Base-by-base conservation (phyloP, 2,329 filamentous ascomycete species). In the Shiraia sp. region DNA sequence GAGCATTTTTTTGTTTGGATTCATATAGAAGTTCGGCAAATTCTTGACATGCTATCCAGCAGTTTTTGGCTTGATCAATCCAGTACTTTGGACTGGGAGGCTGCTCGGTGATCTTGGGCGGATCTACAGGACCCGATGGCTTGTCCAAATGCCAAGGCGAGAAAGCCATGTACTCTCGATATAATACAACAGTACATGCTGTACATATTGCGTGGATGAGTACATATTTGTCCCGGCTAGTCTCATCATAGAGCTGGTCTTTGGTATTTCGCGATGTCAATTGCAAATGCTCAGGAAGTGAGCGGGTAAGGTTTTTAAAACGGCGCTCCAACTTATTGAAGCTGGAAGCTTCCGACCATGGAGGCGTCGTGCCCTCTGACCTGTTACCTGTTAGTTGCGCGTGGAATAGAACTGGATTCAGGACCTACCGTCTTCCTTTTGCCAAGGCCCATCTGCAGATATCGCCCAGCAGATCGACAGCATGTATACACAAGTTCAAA, bases 81-180 rank as follows among this genome's bases (percentile, higher is more conserved):
- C 84, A 88, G 55, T 85, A 88, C 2, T 22, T 71, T 1, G 49
- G 45, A 14, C 25, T 17, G 5, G 49, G 62, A 29, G 71, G 69
- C 40, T 73, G 68, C 10, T 74, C 61, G 2, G 76, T 70, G 42
- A 84, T 82, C 0, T 69, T 71, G 2, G 82, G 80, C 35, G 74
- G 73, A 52, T 87, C 84, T 9, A 86, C 64, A 0, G 85, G 84
- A 2, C 79, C 79, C 31, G 72, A 57, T 2, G 79, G 79, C 52
- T 75, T 75, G 15, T 65, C 57, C 49, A 72, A 74, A 13, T 72
- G 70, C 31, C 85, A 72, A 2, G 84, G 81, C 12, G 85, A 75
- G 56, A 85, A 86, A 0, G 84, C 83, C 17, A 87, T 75, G 47
- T 84, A 87, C 60, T 87, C 83, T 47, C 85, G 75, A 56, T 87